Conservation (phyloP, 1,284 basidiomycete genomes). For the Salmacisia buchloeana region DNA sequence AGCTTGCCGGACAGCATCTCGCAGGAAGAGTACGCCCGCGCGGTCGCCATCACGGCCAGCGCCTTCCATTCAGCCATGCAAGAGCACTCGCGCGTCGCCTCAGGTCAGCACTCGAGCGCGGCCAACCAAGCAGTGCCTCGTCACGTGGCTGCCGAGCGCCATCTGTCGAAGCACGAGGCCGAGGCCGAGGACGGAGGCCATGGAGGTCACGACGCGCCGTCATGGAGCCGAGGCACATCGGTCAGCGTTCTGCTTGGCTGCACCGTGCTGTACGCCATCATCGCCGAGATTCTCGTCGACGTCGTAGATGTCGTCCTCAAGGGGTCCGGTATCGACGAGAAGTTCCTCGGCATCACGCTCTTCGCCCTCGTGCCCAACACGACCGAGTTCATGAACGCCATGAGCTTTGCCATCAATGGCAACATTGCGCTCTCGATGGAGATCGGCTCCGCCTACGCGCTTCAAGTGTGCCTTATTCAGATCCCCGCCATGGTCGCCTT, state of each 20-base stretch:
- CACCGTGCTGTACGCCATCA: conserved; percentile 88
- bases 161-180: conserved; percentile 29
- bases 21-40: conserved; percentile 40
- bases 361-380: conserved; percentile 98
- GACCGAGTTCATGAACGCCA: conserved; percentile 99
- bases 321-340: conserved; percentile 92
- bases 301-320: conserved; percentile 91
- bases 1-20: conserved; percentile 33
- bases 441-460: conserved; percentile 95
- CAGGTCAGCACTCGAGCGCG: conserved; percentile 8
- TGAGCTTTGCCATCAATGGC: conserved; percentile 95
- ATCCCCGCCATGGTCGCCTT: conserved; percentile 99
- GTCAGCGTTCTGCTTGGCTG: conserved; percentile 56
- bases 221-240: conserved; percentile 51
- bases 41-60: conserved; percentile 34
- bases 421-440: conserved; percentile 96
- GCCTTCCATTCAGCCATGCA: conserved; percentile 37
- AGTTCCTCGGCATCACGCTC: conserved; percentile 91
- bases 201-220: conserved; percentile 88
- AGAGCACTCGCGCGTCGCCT: conserved; percentile 17
- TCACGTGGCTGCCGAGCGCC: conserved; percentile 14
- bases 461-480: conserved; percentile 95
- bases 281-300: conserved; percentile 90
- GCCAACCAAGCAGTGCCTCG: conserved; percentile 21
- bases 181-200: conserved; percentile 57